A percentile compares a stretch with the other conserved stretches of the same genome.
Conservation (phyloP, 768 basidiomycete genomes). For the Scleroderma citrinum region DNA sequence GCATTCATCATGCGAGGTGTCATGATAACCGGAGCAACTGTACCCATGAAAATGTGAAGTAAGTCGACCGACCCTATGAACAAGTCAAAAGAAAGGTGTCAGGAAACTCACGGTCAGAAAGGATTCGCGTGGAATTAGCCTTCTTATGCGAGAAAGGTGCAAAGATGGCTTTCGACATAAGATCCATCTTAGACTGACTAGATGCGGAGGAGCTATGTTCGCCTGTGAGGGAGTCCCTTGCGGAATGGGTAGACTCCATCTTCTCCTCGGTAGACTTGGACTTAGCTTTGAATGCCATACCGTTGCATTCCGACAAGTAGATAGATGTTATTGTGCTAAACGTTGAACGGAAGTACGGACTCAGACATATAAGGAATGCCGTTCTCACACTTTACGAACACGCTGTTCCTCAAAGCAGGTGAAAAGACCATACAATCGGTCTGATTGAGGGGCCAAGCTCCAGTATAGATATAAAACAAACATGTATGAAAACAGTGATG, state of each 20-base stretch:
- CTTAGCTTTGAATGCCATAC: constrained; percentile 12
- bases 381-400: too few species aligned
- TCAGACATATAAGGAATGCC: neutral
- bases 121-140: constrained; percentile 62
- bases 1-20: constrained; percentile 77
- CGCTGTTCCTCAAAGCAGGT: too few species aligned
- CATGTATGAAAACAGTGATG: neutral
- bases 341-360: neutral
- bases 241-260: constrained; percentile 36
- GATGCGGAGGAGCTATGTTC: constrained; percentile 24
- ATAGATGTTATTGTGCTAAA: neutral
- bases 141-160: constrained; percentile 58
- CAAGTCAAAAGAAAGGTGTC: neutral
- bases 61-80: constrained; percentile 1
- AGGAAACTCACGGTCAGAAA: constrained; percentile 60
- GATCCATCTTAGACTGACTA: constrained; percentile 46
- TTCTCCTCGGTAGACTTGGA: constrained; percentile 16
- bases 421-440: too few species aligned
- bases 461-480: neutral
- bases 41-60: neutral
- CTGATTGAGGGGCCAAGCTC: too few species aligned
- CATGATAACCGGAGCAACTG: constrained; percentile 85
- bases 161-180: constrained; percentile 65
- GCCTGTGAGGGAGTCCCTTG: constrained; percentile 34
- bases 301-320: constrained; percentile 12